phyloP scores from a whole-genome alignment of 495 filamentous ascomycete species.

The Xylona heveae region DNA sequence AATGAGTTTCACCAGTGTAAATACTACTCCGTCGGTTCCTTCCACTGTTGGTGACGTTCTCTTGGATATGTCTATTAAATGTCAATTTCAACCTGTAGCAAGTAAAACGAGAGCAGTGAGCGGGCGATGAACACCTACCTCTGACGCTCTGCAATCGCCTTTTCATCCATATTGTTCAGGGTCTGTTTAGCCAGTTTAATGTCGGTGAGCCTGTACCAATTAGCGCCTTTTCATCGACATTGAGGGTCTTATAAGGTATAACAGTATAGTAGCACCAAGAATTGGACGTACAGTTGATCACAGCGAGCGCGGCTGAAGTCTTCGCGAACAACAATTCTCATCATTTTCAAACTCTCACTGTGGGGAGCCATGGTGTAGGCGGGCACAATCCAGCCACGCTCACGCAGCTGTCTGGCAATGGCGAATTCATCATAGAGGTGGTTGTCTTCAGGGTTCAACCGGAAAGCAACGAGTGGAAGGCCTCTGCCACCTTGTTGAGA shows the following conservation, averaged over 20 bases:
- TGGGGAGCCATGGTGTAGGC: constrained; percentile 91
- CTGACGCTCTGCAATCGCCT: constrained; percentile 40
- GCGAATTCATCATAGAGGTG: constrained; percentile 66
- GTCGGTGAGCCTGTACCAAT: too few relatives aligned
- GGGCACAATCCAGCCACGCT: constrained; percentile 74
- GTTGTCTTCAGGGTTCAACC: constrained; percentile 33
- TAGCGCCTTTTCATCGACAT: too few relatives aligned
- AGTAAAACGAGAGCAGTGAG: not conserved
- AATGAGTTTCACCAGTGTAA: constrained; percentile 63
- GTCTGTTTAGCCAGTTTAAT: constrained; percentile 47
- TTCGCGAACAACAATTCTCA: constrained; percentile 75
- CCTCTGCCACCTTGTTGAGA: constrained; percentile 52
- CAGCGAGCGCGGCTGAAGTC: constrained; percentile 64
- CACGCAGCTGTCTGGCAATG: constrained; percentile 60
- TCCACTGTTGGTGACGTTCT: constrained; percentile 29
- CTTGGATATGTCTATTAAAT: constrained; percentile 25
- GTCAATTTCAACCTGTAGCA: not conserved
- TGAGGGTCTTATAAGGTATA: not conserved
- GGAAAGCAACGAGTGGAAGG: constrained; percentile 72
- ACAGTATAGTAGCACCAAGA: not conserved
- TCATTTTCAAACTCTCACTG: constrained; percentile 55
- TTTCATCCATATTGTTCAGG: constrained; percentile 50
- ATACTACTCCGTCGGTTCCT: too few relatives aligned
- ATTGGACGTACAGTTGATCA: constrained; percentile 27
- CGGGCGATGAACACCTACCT: constrained; percentile 21